Conservation (phyloP, 208 protist genomes). For the Trypanosoma grayi region DNA sequence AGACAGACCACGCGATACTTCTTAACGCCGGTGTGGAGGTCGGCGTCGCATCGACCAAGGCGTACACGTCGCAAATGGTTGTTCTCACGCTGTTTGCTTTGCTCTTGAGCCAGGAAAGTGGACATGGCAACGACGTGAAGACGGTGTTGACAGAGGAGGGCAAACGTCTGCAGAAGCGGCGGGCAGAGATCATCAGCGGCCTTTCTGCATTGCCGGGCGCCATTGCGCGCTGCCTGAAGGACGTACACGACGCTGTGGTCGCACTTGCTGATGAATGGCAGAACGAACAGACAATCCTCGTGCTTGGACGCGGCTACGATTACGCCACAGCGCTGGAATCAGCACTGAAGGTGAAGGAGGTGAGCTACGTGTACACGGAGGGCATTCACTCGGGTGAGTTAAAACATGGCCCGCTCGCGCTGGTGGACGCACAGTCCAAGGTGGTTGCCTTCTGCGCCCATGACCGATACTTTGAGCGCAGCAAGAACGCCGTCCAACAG, state of each 20-base stretch:
- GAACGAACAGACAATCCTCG: slow-evolving; percentile 54
- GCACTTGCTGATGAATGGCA: slow-evolving; percentile 66
- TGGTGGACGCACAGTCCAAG: slow-evolving; percentile 93
- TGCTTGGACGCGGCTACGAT: slow-evolving; percentile 93
- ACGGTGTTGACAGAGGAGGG: background rate
- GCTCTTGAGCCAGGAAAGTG: slow-evolving; percentile 63
- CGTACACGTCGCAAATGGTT: slow-evolving; percentile 95
- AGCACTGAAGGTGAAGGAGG: slow-evolving; percentile 97
- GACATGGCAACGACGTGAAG: background rate
- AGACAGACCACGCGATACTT: slow-evolving; percentile 83
- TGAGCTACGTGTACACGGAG: slow-evolving; percentile 97
- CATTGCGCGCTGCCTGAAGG: slow-evolving; percentile 64
- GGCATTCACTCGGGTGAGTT: slow-evolving; percentile 95
- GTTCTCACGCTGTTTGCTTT: slow-evolving; percentile 89
- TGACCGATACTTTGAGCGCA: slow-evolving; percentile 69
- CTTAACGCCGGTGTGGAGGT: slow-evolving; percentile 94
- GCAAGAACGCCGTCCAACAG: slow-evolving; percentile 89
- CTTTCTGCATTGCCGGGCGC: slow-evolving; percentile 52
- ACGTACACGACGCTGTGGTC: slow-evolving; percentile 47
- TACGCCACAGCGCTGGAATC: slow-evolving; percentile 93
- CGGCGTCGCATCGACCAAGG: slow-evolving; percentile 96
- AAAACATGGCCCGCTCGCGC: slow-evolving; percentile 98
- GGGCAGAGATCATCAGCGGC: slow-evolving; percentile 64
- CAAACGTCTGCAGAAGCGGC: slow-evolving; percentile 34
- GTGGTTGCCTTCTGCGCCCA: slow-evolving; percentile 91